Evolutionary conservation across 2,329 filamentous ascomycete species (phyloP).

Genomic region (Colletotrichum salicis): DNA sequence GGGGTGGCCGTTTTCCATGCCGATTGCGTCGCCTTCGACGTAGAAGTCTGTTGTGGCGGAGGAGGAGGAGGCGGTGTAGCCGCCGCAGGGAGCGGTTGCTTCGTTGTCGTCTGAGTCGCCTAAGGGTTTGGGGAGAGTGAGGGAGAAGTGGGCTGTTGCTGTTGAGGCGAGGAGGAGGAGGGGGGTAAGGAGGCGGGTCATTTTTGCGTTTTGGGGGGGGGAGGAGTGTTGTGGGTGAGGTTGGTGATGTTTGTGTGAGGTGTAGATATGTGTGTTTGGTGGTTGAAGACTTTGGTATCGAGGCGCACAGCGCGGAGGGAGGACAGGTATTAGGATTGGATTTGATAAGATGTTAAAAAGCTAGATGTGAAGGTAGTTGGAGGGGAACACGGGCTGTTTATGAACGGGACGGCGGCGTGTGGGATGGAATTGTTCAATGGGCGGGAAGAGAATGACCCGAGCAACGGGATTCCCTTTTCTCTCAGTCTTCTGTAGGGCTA

Average conservation of each 20-base stretch:
- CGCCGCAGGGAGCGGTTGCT: slow-evolving; percentile 63
- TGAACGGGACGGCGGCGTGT: neutral
- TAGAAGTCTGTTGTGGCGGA: slow-evolving; percentile 61
- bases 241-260: neutral
- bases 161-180: slow-evolving; percentile 50
- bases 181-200: slow-evolving; percentile 43
- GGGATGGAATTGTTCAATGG: slow-evolving; percentile 7
- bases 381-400: slow-evolving; percentile 6
- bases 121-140: slow-evolving; percentile 59
- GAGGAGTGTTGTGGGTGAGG: neutral
- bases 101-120: slow-evolving; percentile 59
- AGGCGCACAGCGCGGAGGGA: neutral
- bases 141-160: slow-evolving; percentile 64
- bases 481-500: neutral
- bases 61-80: slow-evolving; percentile 57
- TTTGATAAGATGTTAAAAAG: neutral
- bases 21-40: slow-evolving; percentile 65
- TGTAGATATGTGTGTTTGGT: neutral
- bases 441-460: neutral
- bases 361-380: neutral
- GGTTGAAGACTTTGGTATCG: neutral
- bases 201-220: slow-evolving; percentile 7
- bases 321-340: neutral
- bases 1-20: slow-evolving; percentile 59
- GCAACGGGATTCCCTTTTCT: neutral